Evolutionary conservation across 257 asterid species (phyloP).

Genomic region (Rauvolfia tetraphylla): DNA sequence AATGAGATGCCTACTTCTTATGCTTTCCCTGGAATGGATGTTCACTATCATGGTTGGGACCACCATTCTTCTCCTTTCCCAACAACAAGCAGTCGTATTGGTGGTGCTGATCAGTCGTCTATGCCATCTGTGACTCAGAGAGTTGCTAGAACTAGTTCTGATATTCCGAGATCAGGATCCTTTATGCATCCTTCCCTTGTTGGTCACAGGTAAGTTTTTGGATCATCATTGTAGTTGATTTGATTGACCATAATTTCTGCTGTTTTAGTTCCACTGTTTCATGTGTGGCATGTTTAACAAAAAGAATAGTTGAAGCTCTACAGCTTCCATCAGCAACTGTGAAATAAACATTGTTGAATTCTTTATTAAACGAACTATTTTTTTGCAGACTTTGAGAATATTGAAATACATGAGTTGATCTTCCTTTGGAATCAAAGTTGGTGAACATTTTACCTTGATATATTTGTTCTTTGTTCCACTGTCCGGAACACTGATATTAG

Average conservation of each 20-base stretch:
- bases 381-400: background rate
- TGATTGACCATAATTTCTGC: background rate
- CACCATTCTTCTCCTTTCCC: slow-evolving; percentile 55
- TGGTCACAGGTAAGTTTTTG: slow-evolving; percentile 56
- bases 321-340: background rate
- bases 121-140: slow-evolving; percentile 55
- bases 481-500: background rate
- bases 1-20: slow-evolving; percentile 59
- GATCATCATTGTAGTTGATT: background rate
- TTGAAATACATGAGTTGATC: background rate
- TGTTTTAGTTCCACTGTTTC: background rate
- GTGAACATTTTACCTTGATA: background rate
- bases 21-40: slow-evolving; percentile 63
- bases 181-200: slow-evolving; percentile 62
- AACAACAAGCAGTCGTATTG: slow-evolving; percentile 49
- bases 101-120: slow-evolving; percentile 56
- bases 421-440: background rate
- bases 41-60: slow-evolving; percentile 64
- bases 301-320: background rate
- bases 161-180: slow-evolving; percentile 65
- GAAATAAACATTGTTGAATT: background rate
- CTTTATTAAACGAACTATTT: background rate
- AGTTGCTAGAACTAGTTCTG: slow-evolving; percentile 55
- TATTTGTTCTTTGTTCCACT: background rate
- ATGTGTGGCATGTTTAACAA: background rate